Base-by-base conservation (phyloP, 768 basidiomycete species). In the Lactarius evosmus region DNA sequence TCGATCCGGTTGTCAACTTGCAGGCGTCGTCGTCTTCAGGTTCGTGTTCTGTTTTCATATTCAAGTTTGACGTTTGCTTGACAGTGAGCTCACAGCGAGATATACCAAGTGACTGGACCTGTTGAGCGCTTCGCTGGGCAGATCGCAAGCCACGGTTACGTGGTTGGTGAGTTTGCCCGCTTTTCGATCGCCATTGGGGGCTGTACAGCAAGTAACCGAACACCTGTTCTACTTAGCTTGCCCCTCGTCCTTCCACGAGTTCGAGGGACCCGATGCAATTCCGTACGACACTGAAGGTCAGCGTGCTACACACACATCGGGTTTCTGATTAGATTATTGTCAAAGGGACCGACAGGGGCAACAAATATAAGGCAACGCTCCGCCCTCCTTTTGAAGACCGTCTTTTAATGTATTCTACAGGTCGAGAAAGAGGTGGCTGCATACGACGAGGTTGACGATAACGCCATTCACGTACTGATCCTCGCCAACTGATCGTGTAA, bases 41-140 rank as follows among this genome's bases (percentile, higher is more conserved):
- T 86, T 12, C 25, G 12, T n/a, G 25, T 25, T 49, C 11, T 49
- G 2, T 14, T 38, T 14, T 1, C 25, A 49, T 6, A n/a, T 38
- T 27, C 2, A 14, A n/a, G 25, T 25, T 25, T 12, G 12, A 14
- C 17, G 25, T 27, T 51, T 25, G 29, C 32, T 29, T 56, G 34
- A 36, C 41, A 12, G 50, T 52, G 49, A 49, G 33, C 36, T 46
- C 25, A 40, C 70, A 94, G 93, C 70, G 95, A 96, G 77, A 98
- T 98, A 60, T 98, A 97, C 73, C 91, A 93, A 74, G 93, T 95
- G 2, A 95, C 93, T n/a, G 93, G 93, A 0, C 95, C 95, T 38
- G 95, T 96, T n/a, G 94, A 95, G 73, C 85, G 95, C 56, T 93
- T 91, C 71, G 90, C 89, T 0, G 86, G 89, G 16, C 89, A 91